A percentile compares a stretch with the other conserved stretches of the same genome.
phyloP scores from a whole-genome alignment of 371 early-diverging fungal species.

The Nematocida minor region DNA sequence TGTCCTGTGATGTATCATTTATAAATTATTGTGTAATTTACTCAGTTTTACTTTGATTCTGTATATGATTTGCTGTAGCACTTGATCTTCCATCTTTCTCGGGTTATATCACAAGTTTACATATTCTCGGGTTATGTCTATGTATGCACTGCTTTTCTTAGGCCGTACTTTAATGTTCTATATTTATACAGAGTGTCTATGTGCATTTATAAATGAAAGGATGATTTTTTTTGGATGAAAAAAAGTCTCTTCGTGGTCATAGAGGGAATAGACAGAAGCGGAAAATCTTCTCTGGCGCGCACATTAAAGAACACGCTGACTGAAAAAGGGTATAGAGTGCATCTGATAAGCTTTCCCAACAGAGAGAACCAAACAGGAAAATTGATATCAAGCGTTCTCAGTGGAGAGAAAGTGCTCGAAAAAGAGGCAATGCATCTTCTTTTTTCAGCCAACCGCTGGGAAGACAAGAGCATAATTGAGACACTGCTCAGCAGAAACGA shows the following conservation, averaged over 20 bases:
- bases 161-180: background rate
- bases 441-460: constrained; percentile 87
- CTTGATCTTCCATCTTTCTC: too few species aligned
- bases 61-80: too few species aligned
- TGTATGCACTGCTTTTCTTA: too few species aligned
- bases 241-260: constrained; percentile 61
- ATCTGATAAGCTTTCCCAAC: constrained; percentile 67
- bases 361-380: constrained; percentile 80
- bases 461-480: constrained; percentile 63
- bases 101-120: too few species aligned
- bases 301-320: constrained; percentile 68
- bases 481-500: background rate
- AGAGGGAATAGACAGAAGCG: constrained; percentile 89
- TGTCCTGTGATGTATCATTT: background rate
- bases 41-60: too few species aligned
- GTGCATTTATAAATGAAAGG: too few species aligned
- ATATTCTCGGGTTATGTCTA: too few species aligned
- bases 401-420: constrained; percentile 69
- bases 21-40: too few species aligned
- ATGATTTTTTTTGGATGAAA: background rate
- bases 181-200: background rate
- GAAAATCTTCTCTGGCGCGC: constrained; percentile 81
- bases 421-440: constrained; percentile 81
- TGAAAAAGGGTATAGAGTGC: background rate
- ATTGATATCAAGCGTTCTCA: constrained; percentile 79